Base-by-base conservation (phyloP, 495 filamentous ascomycete species). In the Daldinia childiae region DNA sequence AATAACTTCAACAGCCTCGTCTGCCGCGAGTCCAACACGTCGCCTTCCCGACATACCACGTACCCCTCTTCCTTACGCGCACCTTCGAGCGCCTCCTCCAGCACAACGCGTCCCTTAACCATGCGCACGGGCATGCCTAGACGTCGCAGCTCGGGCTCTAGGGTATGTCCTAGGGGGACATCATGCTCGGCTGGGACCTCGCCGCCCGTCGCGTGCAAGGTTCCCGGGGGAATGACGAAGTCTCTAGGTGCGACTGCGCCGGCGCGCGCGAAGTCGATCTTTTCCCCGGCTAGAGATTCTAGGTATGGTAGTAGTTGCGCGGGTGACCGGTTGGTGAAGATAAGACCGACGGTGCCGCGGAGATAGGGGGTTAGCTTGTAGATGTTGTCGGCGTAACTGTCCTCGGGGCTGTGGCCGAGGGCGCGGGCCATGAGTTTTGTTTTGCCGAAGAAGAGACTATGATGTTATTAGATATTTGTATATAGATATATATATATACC, bases 391-490 rank as follows among this genome's bases (percentile, higher is more conserved):
- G 91, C 90, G 80, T 92, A 88, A 80, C 93, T 92, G 73, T 89
- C 88, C 75, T 93, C 92, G 71, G 88, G 82, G 64, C 81, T 89
- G 48, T 84, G 83, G 72, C 94, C 95, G 11, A 99, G 90, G 58
- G 95, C 93, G 82, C 93, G 91, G 64, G 93, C 91, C 91, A 97
- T 98, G 76, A 98, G 94, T 83, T 98, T 98, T 52, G 95, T 98
- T 81, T 98, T 98, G 79, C 95, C 95, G 80, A 98, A 98, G 88
- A 98, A 98, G 78, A 99, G 79, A 66, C 95, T 94, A 63, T 55
- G 27, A 12, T 54, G 14, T 19, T 24, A 11, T 48, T 24, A 48
- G 43, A 48, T 1, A 24, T 24, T 21, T 48, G 19, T 45, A 57
- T 56, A 36, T 32, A 34, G 6, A 34, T 34, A 12, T 52, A 17